A percentile compares a stretch with the other conserved stretches of the same genome.
phyloP scores from a whole-genome alignment of 768 basidiomycete species.

The Holtermannia corniformis region DNA sequence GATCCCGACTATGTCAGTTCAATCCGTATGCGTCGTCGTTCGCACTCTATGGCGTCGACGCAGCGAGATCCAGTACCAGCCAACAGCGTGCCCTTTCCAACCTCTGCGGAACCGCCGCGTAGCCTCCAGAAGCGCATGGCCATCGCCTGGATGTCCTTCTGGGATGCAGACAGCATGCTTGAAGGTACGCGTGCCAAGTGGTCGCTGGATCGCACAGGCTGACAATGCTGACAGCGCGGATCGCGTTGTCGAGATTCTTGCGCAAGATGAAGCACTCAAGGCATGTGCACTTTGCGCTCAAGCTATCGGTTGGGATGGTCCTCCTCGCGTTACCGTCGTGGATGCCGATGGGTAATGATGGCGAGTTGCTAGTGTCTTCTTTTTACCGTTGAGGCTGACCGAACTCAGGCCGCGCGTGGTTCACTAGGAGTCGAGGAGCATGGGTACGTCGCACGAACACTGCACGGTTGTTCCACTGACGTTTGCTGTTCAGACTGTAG shows the following conservation, averaged over 20 bases:
- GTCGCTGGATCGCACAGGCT: background rate
- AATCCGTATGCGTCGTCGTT: background rate
- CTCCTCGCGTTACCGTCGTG: conserved; percentile 38
- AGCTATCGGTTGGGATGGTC: conserved; percentile 30
- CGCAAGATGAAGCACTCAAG: conserved; percentile 26
- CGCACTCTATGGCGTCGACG: no score
- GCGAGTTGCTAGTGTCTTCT: no score
- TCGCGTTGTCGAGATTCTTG: conserved; percentile 20
- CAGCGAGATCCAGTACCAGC: no score
- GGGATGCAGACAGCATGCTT: conserved; percentile 3
- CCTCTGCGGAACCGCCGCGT: no score
- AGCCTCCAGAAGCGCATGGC: background rate
- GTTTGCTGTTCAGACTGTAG: conserved; percentile 9
- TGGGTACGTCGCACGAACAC: conserved; percentile 23
- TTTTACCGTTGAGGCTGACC: background rate
- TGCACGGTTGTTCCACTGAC: no score
- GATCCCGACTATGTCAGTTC: background rate
- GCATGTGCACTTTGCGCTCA: conserved; percentile 33
- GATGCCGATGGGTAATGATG: conserved; percentile 15
- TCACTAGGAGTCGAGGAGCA: conserved; percentile 24
- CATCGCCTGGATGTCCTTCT: background rate
- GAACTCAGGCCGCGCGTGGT: conserved; percentile 30
- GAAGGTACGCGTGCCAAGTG: conserved; percentile 7
- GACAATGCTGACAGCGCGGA: no score
- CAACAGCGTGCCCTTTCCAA: background rate